Base-by-base conservation (phyloP, 2,329 filamentous ascomycete species). In the Claviceps spartinae region DNA sequence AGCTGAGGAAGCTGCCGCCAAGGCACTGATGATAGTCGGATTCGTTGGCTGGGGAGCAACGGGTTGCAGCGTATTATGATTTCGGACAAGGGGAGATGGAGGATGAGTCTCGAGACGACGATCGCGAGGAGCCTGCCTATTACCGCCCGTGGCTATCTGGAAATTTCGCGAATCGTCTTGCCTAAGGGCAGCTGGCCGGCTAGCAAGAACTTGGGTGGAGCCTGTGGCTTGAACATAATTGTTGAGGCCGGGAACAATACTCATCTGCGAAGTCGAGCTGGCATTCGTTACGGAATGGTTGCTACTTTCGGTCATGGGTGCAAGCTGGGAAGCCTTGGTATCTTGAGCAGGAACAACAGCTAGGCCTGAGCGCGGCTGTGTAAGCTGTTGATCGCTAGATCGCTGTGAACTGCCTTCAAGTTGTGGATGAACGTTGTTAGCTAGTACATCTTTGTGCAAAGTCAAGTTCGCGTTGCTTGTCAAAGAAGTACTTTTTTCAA, bases 41-140 rank as follows among this genome's bases (percentile, higher is more conserved):
- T 86, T 83, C 48, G 82, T 81, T 50, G 87, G 85, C 61, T 87
- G 86, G 26, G 87, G 86, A 49, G 86, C 86, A 62, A 84, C 70
- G 43, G 84, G 85, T 38, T 82, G 83, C 49, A 82, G 78, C 60
- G 90, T 83, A 63, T 89, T 83, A 63, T 89, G 84, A 59, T 82
- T 83, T 62, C 82, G 81, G 59, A 90, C 74, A 53, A 90, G 71
- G 50, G 82, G 81, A 55, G 84, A 76, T 49, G 78, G 69, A 57
- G 65, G 72, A 59, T 60, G 64, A 46, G 56, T 59, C 47, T 65
- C 61, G 55, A 60, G 54, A 49, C 65, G 61, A 16, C 58, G 50
- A 49, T 61, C 55, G 55, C 55, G 55, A n/a, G 49, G 54, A 22
- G 54, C 56, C 26, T 56, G 58, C 43, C 51, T 51, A 50, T 52